Percentiles rank a stretch among this genome's conserved stretches.
Conservation (phyloP, 192 early-diverging fungal species). For the Phycomyces blakesleeanus region DNA sequence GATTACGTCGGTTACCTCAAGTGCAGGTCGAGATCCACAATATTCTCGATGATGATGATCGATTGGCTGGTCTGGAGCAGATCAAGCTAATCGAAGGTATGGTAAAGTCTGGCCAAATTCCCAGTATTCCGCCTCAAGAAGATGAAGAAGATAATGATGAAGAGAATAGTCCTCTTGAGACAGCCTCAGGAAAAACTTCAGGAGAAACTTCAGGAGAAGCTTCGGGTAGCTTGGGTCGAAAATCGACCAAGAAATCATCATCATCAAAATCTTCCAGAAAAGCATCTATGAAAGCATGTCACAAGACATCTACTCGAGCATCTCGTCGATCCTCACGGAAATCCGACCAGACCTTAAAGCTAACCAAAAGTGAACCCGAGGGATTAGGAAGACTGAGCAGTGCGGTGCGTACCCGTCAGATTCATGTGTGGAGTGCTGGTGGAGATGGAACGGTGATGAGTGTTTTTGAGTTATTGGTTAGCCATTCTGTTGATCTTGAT, state of each 20-base stretch:
- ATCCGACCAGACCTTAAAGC: no score
- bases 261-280: not conserved
- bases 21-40: constrained; percentile 76
- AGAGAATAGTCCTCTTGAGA: no score
- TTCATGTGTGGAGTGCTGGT: constrained; percentile 76
- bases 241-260: not conserved
- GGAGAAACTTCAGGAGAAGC: no score
- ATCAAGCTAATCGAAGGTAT: constrained; percentile 37
- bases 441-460: constrained; percentile 76
- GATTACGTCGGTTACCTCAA: constrained; percentile 55
- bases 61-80: constrained; percentile 52
- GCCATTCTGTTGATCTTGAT: constrained; percentile 56
- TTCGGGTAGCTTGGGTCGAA: no score
- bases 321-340: no score
- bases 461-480: constrained; percentile 60
- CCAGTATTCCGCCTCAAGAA: constrained; percentile 6
- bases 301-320: not conserved
- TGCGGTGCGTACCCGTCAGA: constrained; percentile 37
- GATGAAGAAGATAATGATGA: no score
- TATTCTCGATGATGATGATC: constrained; percentile 55
- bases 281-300: not conserved
- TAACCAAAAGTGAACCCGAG: not conserved
- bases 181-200: no score
- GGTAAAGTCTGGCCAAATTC: constrained; percentile 11
- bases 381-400: constrained; percentile 37